Conservation (phyloP, 176 grass and related monocot genomes). For the Ampelocalamus luodianensis region DNA sequence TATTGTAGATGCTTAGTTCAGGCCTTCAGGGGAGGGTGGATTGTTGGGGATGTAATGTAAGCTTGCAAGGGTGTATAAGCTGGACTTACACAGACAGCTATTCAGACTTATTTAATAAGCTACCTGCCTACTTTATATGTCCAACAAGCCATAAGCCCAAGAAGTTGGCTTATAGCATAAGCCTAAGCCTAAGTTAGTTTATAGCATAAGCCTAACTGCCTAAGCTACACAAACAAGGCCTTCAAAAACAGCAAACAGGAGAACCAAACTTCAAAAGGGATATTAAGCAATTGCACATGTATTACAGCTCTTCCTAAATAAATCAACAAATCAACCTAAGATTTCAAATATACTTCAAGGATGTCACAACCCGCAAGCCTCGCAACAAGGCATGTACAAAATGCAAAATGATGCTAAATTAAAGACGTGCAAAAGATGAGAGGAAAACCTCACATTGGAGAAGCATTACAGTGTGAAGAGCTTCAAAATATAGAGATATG, state of each 20-base stretch:
- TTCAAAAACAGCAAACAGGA: conserved; percentile 12
- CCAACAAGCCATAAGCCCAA: conserved; percentile 27
- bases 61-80: conserved; percentile 26
- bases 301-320: conserved; percentile 14
- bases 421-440: conserved; percentile 14
- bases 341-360: conserved; percentile 36
- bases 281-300: conserved; percentile 26
- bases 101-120: conserved; percentile 3
- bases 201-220: too few relatives aligned
- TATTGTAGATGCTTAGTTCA: conserved; percentile 24
- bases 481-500: conserved; percentile 61
- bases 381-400: conserved; percentile 34
- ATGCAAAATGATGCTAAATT: conserved; percentile 18
- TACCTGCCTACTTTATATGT: conserved; percentile 26
- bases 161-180: conserved; percentile 18
- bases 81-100: conserved; percentile 12
- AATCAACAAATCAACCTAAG: conserved; percentile 32
- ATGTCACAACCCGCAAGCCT: conserved; percentile 20
- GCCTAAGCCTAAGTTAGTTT: background rate
- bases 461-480: conserved; percentile 83
- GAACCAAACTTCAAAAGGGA: conserved; percentile 20
- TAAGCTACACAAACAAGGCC: background rate
- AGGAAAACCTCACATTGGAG: conserved; percentile 66
- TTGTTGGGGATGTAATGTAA: background rate
- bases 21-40: conserved; percentile 21